A percentile compares a stretch with the other conserved stretches of the same genome.
phyloP scores from a whole-genome alignment of 2,329 filamentous ascomycete genomes.

The Fusarium goolgardi region DNA sequence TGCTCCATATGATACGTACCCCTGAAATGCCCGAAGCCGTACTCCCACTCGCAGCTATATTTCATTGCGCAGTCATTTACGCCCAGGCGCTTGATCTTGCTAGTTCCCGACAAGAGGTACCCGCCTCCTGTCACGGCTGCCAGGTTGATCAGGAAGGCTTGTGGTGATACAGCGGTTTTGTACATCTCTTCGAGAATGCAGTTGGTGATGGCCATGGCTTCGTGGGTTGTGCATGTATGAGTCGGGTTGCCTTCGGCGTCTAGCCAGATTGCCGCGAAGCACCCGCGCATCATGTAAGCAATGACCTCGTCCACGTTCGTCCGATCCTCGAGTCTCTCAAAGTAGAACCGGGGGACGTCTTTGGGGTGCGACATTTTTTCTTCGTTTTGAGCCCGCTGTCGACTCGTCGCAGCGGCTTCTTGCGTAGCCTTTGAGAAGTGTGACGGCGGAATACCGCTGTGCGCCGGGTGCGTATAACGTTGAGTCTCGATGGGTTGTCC shows the following conservation, averaged over 20 bases:
- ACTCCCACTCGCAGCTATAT: conserved; percentile 67
- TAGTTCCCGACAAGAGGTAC: conserved; percentile 59
- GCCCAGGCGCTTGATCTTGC: conserved; percentile 58
- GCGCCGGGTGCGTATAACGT: conserved; percentile 3
- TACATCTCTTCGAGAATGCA: conserved; percentile 65
- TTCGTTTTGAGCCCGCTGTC: conserved; percentile 13
- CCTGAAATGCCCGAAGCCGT: conserved; percentile 64
- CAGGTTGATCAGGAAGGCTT: conserved; percentile 70
- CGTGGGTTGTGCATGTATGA: conserved; percentile 60
- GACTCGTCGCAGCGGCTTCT: conserved; percentile 24
- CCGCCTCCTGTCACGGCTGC: conserved; percentile 67
- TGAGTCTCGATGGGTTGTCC: conserved; percentile 17
- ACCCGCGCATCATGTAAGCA: conserved; percentile 63
- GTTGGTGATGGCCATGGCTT: conserved; percentile 65
- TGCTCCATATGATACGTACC: conserved; percentile 66
- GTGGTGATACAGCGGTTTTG: conserved; percentile 61
- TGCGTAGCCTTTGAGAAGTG: conserved; percentile 39
- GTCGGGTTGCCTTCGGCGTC: conserved; percentile 59
- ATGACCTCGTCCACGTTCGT: conserved; percentile 70
- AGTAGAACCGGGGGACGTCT: conserved; percentile 49
- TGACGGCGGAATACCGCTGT: conserved; percentile 15
- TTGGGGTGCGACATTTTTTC: conserved; percentile 18
- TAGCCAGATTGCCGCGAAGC: conserved; percentile 64
- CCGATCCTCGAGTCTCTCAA: conserved; percentile 56
- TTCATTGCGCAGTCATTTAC: conserved; percentile 55